phyloP scores from a whole-genome alignment of 106 monocot genomes.

The Dioscorea zingiberensis region DNA sequence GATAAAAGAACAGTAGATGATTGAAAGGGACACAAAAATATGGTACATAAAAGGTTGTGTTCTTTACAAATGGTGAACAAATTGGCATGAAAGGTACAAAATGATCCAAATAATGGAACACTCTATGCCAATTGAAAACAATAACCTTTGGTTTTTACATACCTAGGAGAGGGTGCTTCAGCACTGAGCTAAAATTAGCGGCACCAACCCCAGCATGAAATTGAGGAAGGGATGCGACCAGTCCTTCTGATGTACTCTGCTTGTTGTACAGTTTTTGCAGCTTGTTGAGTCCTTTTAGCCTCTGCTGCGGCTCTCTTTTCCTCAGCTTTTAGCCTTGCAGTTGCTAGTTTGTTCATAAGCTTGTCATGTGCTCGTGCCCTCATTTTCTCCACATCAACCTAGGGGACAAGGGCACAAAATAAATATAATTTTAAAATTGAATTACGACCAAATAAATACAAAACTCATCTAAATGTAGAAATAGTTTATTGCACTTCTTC shows the following conservation, averaged over 20 bases:
- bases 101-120: not conserved
- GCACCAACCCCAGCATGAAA: conserved; percentile 50
- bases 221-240: conserved; percentile 36
- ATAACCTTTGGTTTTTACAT: not conserved
- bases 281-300: conserved; percentile 38
- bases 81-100: conserved; percentile 2
- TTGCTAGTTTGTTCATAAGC: conserved; percentile 43
- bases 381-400: conserved; percentile 67
- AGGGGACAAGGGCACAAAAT: not conserved
- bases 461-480: not conserved
- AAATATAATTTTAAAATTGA: not conserved
- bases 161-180: not conserved
- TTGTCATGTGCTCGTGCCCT: conserved; percentile 44
- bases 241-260: conserved; percentile 51
- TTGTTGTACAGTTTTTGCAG: conserved; percentile 43
- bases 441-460: not conserved
- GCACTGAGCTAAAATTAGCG: conserved; percentile 3
- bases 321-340: conserved; percentile 41
- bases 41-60: too few relatives aligned
- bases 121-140: not conserved
- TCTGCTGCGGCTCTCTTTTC: conserved; percentile 50
- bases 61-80: too few relatives aligned
- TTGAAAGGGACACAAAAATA: too few relatives aligned
- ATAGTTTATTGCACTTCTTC: too few relatives aligned
- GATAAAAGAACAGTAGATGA: too few relatives aligned